Base-by-base conservation (phyloP, 2,329 filamentous ascomycete genomes). In the Sporothrix globosa region DNA sequence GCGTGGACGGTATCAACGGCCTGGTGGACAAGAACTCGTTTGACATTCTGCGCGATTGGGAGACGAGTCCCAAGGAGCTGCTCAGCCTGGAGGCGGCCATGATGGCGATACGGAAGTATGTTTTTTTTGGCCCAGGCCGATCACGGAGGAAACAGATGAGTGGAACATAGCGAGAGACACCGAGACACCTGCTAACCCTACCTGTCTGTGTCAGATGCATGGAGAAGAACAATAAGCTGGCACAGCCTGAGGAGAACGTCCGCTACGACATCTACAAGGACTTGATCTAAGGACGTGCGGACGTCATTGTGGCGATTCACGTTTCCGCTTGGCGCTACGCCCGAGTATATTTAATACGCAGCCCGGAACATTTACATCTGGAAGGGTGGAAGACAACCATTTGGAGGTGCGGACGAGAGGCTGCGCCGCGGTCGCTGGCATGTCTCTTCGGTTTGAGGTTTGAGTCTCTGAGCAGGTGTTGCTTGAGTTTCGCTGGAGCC, bases 151-250 rank as follows among this genome's bases (percentile, higher is more conserved):
- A 5, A 19, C 4, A 19, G 1, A 17, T 5, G 14, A 19, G 44
- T n/a, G 17, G 19, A 21, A 9, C 17, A 50, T 3, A n/a, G 48
- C 17, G 1, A 19, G 3, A 17, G n/a, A 50, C 41, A 7, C 27
- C 27, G 19, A 21, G 48, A n/a, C 48, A 21, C 19, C 4, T 21
- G 61, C 44, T 50, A 50, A 65, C 61, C 13, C 41, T 9, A 10
- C 13, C 6, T 54, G 21, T 14, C 44, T 65, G 7, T 34, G 1
- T 46, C 72, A 96, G 94, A 81, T 97, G 92, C 80, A 98, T 99
- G 96, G 95, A 95, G 41, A 88, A 94, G 72, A 90, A 98, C 83
- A 97, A 97, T 87, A 98, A 98, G 83, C 88, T 97, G 41, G 91
- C 93, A 14, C 96, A 99, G 80, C 96, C 96, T 53, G 88, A 92